Evolutionary conservation across 106 monocot species (phyloP).

Genomic region (Dendrobium catenatum): DNA sequence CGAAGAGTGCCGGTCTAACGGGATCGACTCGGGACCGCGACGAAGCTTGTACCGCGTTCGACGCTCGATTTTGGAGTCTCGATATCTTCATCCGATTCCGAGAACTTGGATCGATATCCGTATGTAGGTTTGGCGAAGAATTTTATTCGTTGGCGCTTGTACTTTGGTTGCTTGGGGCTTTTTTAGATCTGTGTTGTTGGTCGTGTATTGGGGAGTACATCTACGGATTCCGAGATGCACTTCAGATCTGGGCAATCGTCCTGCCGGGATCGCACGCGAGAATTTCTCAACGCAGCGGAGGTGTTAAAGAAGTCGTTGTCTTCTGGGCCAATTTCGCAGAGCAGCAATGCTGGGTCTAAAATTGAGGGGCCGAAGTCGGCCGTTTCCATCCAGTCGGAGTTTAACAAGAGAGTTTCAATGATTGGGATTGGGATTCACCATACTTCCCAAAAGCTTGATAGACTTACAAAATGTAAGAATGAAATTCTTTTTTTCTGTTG

Average conservation of each 20-base stretch:
- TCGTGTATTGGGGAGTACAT: neutral
- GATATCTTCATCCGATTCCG: neutral
- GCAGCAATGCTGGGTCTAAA: conserved; percentile 22
- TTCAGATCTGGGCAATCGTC: conserved; percentile 42
- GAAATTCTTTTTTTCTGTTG: no score
- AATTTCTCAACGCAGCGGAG: conserved; percentile 54
- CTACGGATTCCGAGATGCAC: conserved; percentile 20
- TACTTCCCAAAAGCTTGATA: conserved; percentile 78
- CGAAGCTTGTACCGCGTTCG: no score
- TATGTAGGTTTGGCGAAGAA: neutral
- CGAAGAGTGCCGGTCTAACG: no score
- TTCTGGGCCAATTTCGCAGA: conserved; percentile 14
- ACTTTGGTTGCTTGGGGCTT: neutral
- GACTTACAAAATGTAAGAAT: conserved; percentile 65
- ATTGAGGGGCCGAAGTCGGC: conserved; percentile 28
- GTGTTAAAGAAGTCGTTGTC: conserved; percentile 32
- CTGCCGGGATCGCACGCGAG: conserved; percentile 74
- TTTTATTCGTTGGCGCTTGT: neutral
- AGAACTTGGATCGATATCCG: neutral
- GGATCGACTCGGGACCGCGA: no score
- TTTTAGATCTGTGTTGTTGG: neutral
- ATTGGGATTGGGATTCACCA: conserved; percentile 92
- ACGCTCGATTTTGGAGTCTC: no score
- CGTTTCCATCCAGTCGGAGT: conserved; percentile 65
- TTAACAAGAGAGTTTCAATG: conserved; percentile 68